Evolutionary conservation across 179 eudicot genomes (phyloP), one percentile per base, ranked within the genome.

Genomic region (Monotropa hypopitys): DNA sequence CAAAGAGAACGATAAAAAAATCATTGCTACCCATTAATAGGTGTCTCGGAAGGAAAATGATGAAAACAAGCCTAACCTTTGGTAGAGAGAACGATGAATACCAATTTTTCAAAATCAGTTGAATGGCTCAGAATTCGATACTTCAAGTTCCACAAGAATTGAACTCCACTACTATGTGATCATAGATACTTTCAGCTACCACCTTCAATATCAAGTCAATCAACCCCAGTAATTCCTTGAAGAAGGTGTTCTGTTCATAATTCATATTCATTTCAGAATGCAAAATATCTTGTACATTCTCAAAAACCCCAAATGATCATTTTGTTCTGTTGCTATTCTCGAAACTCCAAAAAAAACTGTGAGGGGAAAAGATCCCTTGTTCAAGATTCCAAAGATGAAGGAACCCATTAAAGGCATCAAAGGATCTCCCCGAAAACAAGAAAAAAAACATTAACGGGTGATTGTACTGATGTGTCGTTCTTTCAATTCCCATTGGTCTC

Each of bases 231-330:
- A 40, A 21, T 42, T 43, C 30, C 67, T 28, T 28, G 40, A 57
- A n/a, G 47, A 23, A 59, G 43, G 43, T 20, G 47, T 38, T 21
- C 51, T 7, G 10, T 5, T 35, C 50, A 42, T 23, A 21, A 3
- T 5, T 35, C 50, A 42, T 23, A 21, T 18, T 8, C 10, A 69
- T 33, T 38, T 11, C 47, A 73, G 21, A 51, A 23, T 26, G 23
- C 51, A 26, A 68, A 74, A 74, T 42, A 74, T 15, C 62, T 26
- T 75, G 68, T 28, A 23, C 8, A 35, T 66, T n/a, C 32, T 73
- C 32, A n/a, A 43, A 43, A 45, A 54, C 42, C 56, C 10, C 43
- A 23, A 26, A 1, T 18, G 13, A 66, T 4, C 21, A 15, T 49
- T 15, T 38, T 20, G 6, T 7, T 47, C 21, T 15, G 16, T 32